Conservation (phyloP, 2,329 filamentous ascomycete genomes). For the Colletotrichum higginsianum region DNA sequence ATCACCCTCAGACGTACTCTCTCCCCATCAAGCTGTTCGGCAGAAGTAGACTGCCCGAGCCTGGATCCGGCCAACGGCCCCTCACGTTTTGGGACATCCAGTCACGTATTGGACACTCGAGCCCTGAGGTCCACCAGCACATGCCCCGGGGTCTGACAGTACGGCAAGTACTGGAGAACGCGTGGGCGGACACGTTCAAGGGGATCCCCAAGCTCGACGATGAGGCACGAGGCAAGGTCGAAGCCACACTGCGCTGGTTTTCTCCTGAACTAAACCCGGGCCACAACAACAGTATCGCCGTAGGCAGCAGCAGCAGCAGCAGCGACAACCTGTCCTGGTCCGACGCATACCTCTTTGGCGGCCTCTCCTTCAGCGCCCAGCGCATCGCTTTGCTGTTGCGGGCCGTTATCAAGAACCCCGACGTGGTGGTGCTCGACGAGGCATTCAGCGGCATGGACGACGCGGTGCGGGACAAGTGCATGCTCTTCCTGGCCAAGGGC, state of each 20-base stretch:
- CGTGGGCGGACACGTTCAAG: conserved; percentile 91
- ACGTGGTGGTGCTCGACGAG: conserved; percentile 89
- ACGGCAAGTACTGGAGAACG: conserved; percentile 83
- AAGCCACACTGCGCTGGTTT: conserved; percentile 83
- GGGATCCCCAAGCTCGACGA: conserved; percentile 76
- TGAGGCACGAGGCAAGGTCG: conserved; percentile 72
- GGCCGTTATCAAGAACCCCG: conserved; percentile 83
- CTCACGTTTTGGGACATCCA: conserved; percentile 96
- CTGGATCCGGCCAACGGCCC: conserved; percentile 75
- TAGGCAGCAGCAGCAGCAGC: conserved; percentile 8
- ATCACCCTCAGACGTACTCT: conserved; percentile 95
- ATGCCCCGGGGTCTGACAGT: conserved; percentile 86
- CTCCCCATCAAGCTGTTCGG: conserved; percentile 91
- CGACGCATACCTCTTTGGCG: conserved; percentile 76
- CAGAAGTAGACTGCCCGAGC: conserved; percentile 81
- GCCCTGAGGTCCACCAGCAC: conserved; percentile 93
- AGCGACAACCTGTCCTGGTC: conserved; percentile 72
- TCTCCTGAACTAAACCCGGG: conserved; percentile 80
- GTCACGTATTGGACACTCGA: conserved; percentile 89
- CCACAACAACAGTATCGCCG: conserved; percentile 47
- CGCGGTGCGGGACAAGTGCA: conserved; percentile 86
- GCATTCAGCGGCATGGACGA: conserved; percentile 90
- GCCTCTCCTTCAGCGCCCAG: conserved; percentile 85
- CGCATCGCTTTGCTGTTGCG: conserved; percentile 88
- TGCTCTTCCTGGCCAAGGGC: conserved; percentile 81